A percentile compares a stretch with the other conserved stretches of the same genome.
These are phyloP conservation scores for Punctularia strigosozonata DNA, from an alignment of 768 basidiomycete species.

Conservation along the genomic window DNA sequence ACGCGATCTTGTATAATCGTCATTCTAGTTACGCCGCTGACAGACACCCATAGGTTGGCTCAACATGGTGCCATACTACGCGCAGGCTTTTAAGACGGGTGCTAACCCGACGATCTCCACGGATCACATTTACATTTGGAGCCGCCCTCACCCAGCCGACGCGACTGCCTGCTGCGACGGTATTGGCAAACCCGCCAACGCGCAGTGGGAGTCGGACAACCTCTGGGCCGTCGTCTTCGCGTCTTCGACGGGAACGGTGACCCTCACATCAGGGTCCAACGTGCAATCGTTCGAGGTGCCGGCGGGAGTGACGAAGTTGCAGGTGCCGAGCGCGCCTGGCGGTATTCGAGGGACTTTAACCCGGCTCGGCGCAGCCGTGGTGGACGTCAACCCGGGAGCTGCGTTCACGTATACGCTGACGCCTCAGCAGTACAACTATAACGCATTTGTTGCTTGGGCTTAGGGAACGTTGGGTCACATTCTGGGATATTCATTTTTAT, in stretches of 20 bases:
- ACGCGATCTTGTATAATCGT: too few relatives aligned
- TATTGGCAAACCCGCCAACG: background rate
- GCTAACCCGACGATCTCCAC: conserved; percentile 13
- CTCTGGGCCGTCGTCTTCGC: background rate
- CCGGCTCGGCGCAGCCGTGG: background rate
- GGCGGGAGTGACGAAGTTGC: background rate
- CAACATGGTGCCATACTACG: conserved; percentile 16
- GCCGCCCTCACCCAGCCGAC: conserved; percentile 14
- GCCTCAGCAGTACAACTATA: conserved; percentile 17
- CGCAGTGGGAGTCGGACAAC: background rate
- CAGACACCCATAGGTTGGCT: too few relatives aligned
- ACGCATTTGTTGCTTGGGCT: conserved; percentile 11
- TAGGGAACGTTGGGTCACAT: too few relatives aligned
- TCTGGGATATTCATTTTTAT: too few relatives aligned
- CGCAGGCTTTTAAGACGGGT: conserved; percentile 17
- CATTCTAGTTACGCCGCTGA: too few relatives aligned
- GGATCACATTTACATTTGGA: conserved; percentile 17
- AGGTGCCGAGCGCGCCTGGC: background rate
- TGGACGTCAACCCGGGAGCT: background rate
- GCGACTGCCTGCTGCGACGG: conserved; percentile 8
- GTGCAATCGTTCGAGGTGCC: background rate
- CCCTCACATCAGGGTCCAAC: background rate
- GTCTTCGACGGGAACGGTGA: background rate
- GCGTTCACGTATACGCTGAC: conserved; percentile 11
- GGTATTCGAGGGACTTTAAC: background rate